These are phyloP conservation scores for Cladosporium colombiae DNA, from an alignment of 2,329 filamentous ascomycete species.

Conservation along the genomic window DNA sequence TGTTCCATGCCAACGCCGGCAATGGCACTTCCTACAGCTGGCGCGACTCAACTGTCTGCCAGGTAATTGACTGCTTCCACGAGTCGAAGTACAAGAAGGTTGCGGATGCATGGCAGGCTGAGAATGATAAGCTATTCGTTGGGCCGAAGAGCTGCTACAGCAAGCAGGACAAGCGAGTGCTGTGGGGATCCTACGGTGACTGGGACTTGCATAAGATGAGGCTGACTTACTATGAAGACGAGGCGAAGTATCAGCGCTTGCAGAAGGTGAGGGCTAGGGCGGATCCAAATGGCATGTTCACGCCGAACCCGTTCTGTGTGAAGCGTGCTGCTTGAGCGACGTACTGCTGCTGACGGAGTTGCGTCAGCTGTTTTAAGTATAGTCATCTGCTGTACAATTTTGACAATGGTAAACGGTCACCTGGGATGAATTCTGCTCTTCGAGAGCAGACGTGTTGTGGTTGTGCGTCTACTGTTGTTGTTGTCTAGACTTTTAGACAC, in stretches of 20 bases:
- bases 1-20: slow-evolving; percentile 43
- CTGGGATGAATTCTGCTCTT: too few relatives aligned
- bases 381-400: too few relatives aligned
- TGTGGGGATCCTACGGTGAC: slow-evolving; percentile 46
- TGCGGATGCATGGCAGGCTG: slow-evolving; percentile 47
- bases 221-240: slow-evolving; percentile 41
- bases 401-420: too few relatives aligned
- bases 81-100: slow-evolving; percentile 35
- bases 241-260: slow-evolving; percentile 40
- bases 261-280: slow-evolving; percentile 33
- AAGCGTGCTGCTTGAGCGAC: not conserved
- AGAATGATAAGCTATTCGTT: slow-evolving; percentile 41
- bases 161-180: slow-evolving; percentile 41
- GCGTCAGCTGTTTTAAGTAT: too few relatives aligned
- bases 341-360: too few relatives aligned
- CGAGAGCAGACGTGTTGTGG: too few relatives aligned
- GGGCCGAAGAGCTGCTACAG: slow-evolving; percentile 39
- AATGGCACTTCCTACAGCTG: slow-evolving; percentile 54
- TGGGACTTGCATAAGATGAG: slow-evolving; percentile 41
- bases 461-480: too few relatives aligned
- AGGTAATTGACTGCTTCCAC: slow-evolving; percentile 50
- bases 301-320: slow-evolving; percentile 40
- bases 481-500: too few relatives aligned
- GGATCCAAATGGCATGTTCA: slow-evolving; percentile 43
- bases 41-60: slow-evolving; percentile 47